Base-by-base conservation (phyloP, 1,139 yeast genomes). In the Geotrichum europaeum region DNA sequence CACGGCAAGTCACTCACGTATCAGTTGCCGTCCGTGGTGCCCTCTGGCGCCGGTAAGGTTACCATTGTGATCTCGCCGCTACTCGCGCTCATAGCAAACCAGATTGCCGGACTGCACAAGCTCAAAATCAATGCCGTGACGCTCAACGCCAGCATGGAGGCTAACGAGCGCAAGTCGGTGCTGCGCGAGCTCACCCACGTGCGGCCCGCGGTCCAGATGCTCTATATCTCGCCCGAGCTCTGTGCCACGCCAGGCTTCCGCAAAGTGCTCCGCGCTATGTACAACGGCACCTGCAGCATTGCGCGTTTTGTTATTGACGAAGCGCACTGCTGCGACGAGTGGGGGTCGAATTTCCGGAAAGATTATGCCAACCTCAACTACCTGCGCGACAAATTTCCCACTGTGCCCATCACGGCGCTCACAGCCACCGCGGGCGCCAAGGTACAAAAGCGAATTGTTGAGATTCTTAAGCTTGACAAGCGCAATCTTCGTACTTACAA, bases 331-430 rank as follows among this genome's bases (percentile, higher is more conserved):
- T 89, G 89, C 62, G 87, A 94, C 60, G 87, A 91, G 45, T 89
- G 96, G 96, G 96, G 96, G 12, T 96, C 88, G 72, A 96, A 88
- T 71, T 89, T 89, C 70, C 78, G 97, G 64, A 94, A 94, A 0
- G 96, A 89, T 71, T 89, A 89, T 73, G 86, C 87, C 65, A 86
- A 85, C 18, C 76, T 89, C 74, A 82, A 84, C 47, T 81, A 81
- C 66, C 86, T 89, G 74, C 87, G 88, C 66, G 76, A 77, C 49
- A 80, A 82, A 60, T 89, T 81, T 69, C 95, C 96, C 0, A 80
- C 79, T 57, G 81, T 89, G 12, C 96, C 96, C 1, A 76, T 89
- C 66, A 89, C 89, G 86, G 96, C 96, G 0, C 76, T 89, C 58
- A 89, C 97, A 0, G 96, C 96, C 0, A 89, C 96, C 1, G 97